These are phyloP conservation scores for Prunus yedoensis DNA, from an alignment of 331 rosid genomes.

Conservation along the genomic window DNA sequence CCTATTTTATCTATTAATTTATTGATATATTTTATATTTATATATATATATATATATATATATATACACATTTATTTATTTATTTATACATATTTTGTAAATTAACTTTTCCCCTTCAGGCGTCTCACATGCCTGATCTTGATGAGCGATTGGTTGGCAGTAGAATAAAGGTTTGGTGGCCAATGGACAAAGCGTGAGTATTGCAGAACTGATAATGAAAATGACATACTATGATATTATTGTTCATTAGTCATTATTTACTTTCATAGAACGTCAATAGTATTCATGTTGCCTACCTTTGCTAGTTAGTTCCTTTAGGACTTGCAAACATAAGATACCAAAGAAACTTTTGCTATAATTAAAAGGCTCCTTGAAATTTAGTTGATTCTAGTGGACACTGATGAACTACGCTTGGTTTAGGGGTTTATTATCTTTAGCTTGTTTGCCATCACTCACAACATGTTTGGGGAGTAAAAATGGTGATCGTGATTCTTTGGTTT, in stretches of 20 bases:
- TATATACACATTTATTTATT: not conserved
- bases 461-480: not conserved
- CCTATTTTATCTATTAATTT: not conserved
- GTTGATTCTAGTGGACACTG: not conserved
- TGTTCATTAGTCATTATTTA: not conserved
- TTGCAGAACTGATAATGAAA: constrained; percentile 19
- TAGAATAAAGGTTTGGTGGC: constrained; percentile 81
- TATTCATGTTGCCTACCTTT: not conserved
- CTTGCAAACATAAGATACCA: not conserved
- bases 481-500: not conserved
- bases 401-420: not conserved
- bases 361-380: not conserved
- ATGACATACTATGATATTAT: constrained; percentile 13
- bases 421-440: not conserved
- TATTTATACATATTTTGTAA: not conserved
- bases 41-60: not conserved
- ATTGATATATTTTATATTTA: not conserved
- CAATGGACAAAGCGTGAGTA: constrained; percentile 62
- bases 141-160: constrained; percentile 53
- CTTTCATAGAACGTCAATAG: not conserved
- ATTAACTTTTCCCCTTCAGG: constrained; percentile 35
- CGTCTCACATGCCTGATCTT: constrained; percentile 22
- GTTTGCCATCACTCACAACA: not conserved
- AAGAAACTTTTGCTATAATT: not conserved
- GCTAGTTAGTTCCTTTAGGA: not conserved